Evolutionary conservation across 164 flowering plant genomes (phyloP), one percentile per base, ranked within the genome.

Genomic region (Annona squamosa): DNA sequence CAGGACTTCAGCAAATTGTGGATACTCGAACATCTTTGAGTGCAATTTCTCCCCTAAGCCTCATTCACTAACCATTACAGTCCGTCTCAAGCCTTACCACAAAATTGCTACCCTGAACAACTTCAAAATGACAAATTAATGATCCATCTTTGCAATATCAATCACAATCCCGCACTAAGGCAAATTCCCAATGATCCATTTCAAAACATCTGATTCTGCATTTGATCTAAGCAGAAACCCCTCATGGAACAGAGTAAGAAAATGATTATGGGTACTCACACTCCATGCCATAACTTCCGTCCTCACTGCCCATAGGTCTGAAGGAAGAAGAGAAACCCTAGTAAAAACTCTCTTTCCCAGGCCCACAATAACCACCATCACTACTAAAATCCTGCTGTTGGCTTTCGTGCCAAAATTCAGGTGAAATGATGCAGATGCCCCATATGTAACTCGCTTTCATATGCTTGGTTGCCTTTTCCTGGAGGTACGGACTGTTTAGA

Each of bases 91-190:
- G 70, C 94, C 97, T 77, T 91, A 97, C 52, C 75, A 80, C 16
- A 73, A 76, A 74, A 90, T 81, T 5, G 93, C 91, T 77, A 81
- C 89, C 77, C 89, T 76, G 77, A 93, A 87, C 18, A 93, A 80
- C 72, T 82, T 81, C 75, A 85, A 77, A 6, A 95, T 85, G 76
- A 90, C 46, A 78, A 81, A 76, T 13, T 93, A 80, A 70, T 95
- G 97, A 84, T 90, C 91, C 77, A 86, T 73, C 91, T 88, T 81
- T 43, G 83, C 73, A 19, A 61, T 82, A 82, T 95, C 99, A 70
- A 93, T 84, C 43, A 91, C 86, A 77, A 91, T 77, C 57, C 98
- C 97, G 76, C 82, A 88, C 12, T 68, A 70, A 41, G 90, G 86
- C 13, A 97, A 91, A 83, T 86, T 89, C 18, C 71, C 74, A 65